Evolutionary conservation across 169 alveolate genomes (phyloP).

Genomic region (Cyclospora cayetanensis): DNA sequence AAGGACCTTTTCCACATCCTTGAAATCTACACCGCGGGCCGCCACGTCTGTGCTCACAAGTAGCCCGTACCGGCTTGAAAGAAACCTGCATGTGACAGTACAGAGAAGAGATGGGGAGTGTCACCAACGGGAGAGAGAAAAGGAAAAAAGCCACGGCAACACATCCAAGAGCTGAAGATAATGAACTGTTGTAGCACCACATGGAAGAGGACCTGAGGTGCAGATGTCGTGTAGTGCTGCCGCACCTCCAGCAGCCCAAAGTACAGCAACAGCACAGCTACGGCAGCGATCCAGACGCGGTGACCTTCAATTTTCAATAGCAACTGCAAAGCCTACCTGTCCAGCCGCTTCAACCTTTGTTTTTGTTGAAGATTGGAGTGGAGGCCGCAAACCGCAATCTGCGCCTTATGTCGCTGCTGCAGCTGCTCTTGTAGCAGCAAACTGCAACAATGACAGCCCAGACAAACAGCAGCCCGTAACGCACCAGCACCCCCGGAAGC

Average conservation of each 20-base stretch:
- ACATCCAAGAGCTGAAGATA: neutral
- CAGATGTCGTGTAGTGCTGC: neutral
- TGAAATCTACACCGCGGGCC: conserved; percentile 97
- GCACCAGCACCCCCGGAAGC: neutral
- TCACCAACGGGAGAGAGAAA: neutral
- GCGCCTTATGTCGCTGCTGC: neutral
- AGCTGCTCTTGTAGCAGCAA: conserved; percentile 2
- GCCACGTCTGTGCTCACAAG: conserved; percentile 97
- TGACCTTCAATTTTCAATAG: neutral
- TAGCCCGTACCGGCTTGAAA: conserved; percentile 86
- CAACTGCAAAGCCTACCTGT: neutral
- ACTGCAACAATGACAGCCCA: neutral
- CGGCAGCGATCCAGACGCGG: neutral
- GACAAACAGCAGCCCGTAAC: neutral
- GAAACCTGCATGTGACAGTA: conserved; percentile 91
- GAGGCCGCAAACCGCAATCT: conserved; percentile 21
- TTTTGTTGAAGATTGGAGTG: conserved; percentile 66
- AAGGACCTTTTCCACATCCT: conserved; percentile 92
- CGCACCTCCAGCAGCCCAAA: neutral
- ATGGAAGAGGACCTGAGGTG: neutral
- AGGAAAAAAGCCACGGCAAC: neutral
- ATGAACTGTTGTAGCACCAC: neutral
- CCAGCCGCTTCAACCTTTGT: conserved; percentile 61
- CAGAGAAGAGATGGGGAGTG: conserved; percentile 79
- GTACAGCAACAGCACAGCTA: neutral